These are phyloP conservation scores for Zygnema cylindricum DNA, from an alignment of 139 green algal genomes.

Conservation along the genomic window DNA sequence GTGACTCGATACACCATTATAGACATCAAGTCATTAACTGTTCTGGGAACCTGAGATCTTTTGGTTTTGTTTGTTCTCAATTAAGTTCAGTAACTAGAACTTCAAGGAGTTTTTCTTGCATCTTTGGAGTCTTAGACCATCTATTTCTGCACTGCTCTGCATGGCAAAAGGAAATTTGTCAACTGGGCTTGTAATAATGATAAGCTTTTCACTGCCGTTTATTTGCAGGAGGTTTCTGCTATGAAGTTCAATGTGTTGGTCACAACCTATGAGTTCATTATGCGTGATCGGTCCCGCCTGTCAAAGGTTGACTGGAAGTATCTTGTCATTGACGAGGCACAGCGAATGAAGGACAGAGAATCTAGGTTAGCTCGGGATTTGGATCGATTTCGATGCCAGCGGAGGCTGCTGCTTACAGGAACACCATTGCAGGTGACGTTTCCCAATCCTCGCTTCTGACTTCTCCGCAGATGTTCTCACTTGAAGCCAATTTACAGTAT, in stretches of 20 bases:
- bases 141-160: too few species aligned
- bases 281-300: conserved; percentile 69
- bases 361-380: conserved; percentile 86
- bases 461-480: too few species aligned
- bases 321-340: conserved; percentile 98
- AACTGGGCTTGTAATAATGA: too few species aligned
- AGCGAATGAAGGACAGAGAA: conserved; percentile 99
- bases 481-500: too few species aligned
- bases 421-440: conserved; percentile 79
- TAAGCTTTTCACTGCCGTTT: too few species aligned
- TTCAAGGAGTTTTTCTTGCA: too few species aligned
- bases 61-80: too few species aligned
- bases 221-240: conserved; percentile 50
- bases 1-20: too few species aligned
- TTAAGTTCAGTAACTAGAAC: neutral
- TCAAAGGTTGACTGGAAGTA: conserved; percentile 87
- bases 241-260: conserved; percentile 96
- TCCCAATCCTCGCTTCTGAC: neutral
- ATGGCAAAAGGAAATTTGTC: too few species aligned
- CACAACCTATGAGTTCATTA: conserved; percentile 98
- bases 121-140: too few species aligned
- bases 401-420: conserved; percentile 96
- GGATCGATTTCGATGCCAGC: conserved; percentile 89
- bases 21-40: too few species aligned
- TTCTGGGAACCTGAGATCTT: too few species aligned